Evolutionary conservation across 2,329 filamentous ascomycete species (phyloP).

Genomic region (Lecanicillium sp.): DNA sequence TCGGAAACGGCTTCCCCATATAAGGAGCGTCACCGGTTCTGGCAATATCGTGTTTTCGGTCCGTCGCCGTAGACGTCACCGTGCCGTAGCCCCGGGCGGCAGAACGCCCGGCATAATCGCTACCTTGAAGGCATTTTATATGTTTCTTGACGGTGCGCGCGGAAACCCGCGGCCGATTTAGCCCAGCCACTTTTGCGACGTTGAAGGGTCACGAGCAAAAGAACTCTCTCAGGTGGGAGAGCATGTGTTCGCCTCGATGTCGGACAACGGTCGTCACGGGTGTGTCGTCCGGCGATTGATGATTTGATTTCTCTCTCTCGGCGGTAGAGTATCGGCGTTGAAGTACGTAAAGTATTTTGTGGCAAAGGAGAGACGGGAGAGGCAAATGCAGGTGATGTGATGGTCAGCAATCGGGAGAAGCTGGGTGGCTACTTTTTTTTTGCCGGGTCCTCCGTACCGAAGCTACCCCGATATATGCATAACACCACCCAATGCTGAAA

Average conservation of each 20-base stretch:
- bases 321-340: no score
- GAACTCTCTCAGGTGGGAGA: conserved; percentile 1
- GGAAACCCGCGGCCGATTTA: conserved; percentile 33
- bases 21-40: not conserved
- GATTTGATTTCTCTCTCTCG: no score
- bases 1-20: not conserved
- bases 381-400: not conserved
- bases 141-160: conserved; percentile 30
- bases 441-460: not conserved
- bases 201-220: conserved; percentile 6
- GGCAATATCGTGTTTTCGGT: conserved; percentile 9
- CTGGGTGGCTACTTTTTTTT: conserved; percentile 1
- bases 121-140: conserved; percentile 32
- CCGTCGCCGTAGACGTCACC: conserved; percentile 16
- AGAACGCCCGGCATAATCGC: conserved; percentile 25
- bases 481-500: conserved; percentile 2
- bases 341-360: no score
- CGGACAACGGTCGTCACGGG: not conserved
- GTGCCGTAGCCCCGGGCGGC: conserved; percentile 25
- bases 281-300: no score
- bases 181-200: conserved; percentile 23
- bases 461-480: conserved; percentile 7
- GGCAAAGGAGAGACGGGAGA: no score
- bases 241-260: no score
- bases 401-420: conserved; percentile 6